Percentiles rank a stretch among this genome's conserved stretches.
Evolutionary conservation across 2,329 filamentous ascomycete genomes (phyloP).

Genomic region (Ascochyta koolunga): DNA sequence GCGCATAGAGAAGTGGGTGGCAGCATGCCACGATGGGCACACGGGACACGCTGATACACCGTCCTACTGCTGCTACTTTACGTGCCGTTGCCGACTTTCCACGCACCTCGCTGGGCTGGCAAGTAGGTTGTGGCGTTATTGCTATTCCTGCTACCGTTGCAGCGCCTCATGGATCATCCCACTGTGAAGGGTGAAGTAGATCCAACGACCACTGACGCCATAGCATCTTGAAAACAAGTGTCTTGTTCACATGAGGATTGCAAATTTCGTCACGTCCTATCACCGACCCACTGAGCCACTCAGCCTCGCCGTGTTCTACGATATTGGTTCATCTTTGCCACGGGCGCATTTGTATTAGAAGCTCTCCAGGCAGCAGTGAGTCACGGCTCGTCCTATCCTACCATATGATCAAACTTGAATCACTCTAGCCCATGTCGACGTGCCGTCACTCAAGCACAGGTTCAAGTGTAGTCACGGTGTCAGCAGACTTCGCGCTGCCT

Average conservation of each 20-base stretch:
- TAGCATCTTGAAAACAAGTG: neutral
- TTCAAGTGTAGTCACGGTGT: constrained; percentile 32
- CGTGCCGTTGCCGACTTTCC: neutral
- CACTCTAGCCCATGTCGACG: constrained; percentile 9
- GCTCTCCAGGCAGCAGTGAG: constrained; percentile 17
- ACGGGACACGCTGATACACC: too few relatives aligned
- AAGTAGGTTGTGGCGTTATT: neutral
- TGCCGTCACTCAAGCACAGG: constrained; percentile 1
- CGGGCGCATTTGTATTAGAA: constrained; percentile 1
- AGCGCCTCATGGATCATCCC: neutral
- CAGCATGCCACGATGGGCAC: too few relatives aligned
- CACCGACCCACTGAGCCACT: constrained; percentile 4
- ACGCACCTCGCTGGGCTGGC: neutral
- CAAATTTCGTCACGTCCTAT: constrained; percentile 1
- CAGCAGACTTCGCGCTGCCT: constrained; percentile 32
- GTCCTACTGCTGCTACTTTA: neutral
- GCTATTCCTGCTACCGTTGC: neutral
- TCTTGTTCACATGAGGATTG: neutral
- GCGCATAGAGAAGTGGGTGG: too few relatives aligned
- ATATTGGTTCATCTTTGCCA: neutral
- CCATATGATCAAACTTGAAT: constrained; percentile 11
- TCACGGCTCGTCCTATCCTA: constrained; percentile 8
- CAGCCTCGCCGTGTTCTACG: neutral
- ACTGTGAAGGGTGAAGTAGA: neutral
- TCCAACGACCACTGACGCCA: neutral